These are phyloP conservation scores for Apiotrichum laibachii DNA, from an alignment of 1,284 basidiomycete genomes.

Conservation along the genomic window DNA sequence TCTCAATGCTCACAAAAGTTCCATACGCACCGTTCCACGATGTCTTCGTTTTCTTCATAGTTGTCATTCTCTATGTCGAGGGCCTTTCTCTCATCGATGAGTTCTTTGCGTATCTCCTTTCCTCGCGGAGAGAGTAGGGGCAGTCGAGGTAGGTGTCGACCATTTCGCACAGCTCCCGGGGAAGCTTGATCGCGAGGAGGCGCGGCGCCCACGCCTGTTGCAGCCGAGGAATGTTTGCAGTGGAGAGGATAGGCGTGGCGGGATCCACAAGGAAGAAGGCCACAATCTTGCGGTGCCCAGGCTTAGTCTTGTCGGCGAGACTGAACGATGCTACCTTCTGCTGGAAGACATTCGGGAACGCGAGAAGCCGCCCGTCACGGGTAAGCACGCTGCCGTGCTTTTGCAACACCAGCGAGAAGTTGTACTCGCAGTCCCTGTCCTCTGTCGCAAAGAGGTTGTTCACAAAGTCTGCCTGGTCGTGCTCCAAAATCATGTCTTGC, in stretches of 20 bases:
- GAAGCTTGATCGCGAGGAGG: conserved; percentile 1
- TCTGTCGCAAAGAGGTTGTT: no score
- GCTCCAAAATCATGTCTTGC: no score
- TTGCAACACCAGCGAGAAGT: no score
- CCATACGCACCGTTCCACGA: no score
- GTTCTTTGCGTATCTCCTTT: conserved; percentile 14
- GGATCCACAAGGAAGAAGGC: conserved; percentile 24
- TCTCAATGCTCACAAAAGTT: no score
- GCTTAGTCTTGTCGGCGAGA: conserved; percentile 5
- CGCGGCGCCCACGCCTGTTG: conserved; percentile 9
- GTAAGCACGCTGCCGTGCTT: not conserved
- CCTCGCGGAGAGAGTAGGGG: conserved; percentile 10
- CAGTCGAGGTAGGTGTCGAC: conserved; percentile 13
- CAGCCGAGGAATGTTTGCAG: conserved; percentile 17
- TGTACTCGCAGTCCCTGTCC: conserved; percentile 11
- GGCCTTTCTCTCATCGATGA: conserved; percentile 17
- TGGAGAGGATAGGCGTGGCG: conserved; percentile 7
- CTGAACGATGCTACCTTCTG: not conserved
- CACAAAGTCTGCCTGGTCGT: no score
- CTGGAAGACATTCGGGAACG: conserved; percentile 7
- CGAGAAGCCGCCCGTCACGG: conserved; percentile 1
- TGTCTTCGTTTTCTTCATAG: no score
- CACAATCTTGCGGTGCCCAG: conserved; percentile 22
- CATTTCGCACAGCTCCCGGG: conserved; percentile 10
- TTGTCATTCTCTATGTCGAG: no score